These are phyloP conservation scores for Neurospora africana DNA, from an alignment of 495 filamentous ascomycete genomes.

Conservation along the genomic window DNA sequence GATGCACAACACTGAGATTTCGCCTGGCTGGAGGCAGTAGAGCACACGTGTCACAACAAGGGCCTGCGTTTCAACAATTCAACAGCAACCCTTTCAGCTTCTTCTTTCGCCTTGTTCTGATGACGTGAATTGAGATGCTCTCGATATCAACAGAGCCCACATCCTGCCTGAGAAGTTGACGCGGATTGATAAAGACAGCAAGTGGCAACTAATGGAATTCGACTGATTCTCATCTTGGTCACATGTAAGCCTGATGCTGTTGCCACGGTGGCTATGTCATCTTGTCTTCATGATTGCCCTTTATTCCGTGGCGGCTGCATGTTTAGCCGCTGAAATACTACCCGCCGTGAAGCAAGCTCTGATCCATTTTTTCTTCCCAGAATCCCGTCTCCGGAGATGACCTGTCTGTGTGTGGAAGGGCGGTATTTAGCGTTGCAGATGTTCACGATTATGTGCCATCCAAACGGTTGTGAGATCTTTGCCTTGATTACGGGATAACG, in stretches of 20 bases:
- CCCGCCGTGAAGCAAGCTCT: background rate
- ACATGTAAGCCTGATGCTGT: background rate
- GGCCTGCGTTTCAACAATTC: background rate
- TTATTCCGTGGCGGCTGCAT: background rate
- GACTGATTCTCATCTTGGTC: background rate
- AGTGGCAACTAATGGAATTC: background rate
- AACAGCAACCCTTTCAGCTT: background rate
- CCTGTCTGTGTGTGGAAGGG: background rate
- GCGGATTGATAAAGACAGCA: background rate
- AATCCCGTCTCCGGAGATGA: background rate
- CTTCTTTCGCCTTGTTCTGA: background rate
- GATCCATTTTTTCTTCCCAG: background rate
- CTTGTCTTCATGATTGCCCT: background rate
- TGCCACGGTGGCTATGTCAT: background rate
- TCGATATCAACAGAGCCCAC: background rate
- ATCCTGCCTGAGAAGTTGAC: background rate
- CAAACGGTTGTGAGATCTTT: background rate
- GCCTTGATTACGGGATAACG: background rate
- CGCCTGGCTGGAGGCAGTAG: background rate
- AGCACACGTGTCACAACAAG: background rate
- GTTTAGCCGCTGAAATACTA: background rate
- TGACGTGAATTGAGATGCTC: background rate
- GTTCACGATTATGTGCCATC: background rate
- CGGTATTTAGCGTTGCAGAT: background rate
- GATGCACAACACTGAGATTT: background rate